Evolutionary conservation across 129 eudicot genomes (phyloP).

Genomic region (Smallanthus sonchifolius): DNA sequence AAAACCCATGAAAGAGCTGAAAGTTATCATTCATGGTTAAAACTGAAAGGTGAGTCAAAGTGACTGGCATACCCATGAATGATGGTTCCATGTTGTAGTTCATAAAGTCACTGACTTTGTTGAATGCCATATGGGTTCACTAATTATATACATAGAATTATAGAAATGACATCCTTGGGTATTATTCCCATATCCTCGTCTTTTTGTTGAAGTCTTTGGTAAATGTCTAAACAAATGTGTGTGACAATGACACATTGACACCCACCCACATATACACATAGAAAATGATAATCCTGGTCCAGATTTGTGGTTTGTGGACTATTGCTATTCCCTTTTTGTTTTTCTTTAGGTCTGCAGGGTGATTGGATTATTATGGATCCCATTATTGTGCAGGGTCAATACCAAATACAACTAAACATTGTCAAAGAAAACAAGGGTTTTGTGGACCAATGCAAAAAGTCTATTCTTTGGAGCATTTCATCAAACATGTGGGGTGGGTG

Average conservation of each 20-base stretch:
- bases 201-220: neutral
- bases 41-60: neutral
- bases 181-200: neutral
- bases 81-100: conserved; percentile 11
- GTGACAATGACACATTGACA: neutral
- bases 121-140: neutral
- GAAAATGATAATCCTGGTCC: no score
- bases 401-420: neutral
- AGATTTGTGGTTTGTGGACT: no score
- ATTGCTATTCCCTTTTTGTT: no score
- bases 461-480: neutral
- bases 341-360: neutral
- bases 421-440: neutral
- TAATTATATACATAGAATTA: no score
- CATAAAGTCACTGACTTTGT: neutral
- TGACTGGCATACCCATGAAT: conserved; percentile 4
- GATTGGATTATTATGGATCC: neutral
- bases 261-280: neutral
- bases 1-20: conserved; percentile 32
- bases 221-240: neutral
- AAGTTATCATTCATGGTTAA: conserved; percentile 5
- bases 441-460: neutral
- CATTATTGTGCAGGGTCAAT: neutral
- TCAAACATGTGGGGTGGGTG: neutral
- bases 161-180: neutral